Evolutionary conservation across 2,329 filamentous ascomycete genomes (phyloP).

Genomic region (Graphilbum fragrans): DNA sequence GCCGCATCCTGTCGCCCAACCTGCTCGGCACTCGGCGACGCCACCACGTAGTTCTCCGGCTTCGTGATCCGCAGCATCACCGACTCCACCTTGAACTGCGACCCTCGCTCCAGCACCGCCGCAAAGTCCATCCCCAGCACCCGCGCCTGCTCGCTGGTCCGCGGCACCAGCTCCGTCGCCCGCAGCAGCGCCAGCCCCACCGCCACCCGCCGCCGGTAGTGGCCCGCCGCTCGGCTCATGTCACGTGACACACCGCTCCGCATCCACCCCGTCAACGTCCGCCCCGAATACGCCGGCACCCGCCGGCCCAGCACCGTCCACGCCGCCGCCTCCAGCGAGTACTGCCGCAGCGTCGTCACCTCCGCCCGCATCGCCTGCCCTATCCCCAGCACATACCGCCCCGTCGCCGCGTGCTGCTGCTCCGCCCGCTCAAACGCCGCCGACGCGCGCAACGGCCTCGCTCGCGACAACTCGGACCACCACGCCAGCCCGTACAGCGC

Average conservation of each 20-base stretch:
- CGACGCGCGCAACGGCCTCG: constrained; percentile 23
- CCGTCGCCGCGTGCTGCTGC: constrained; percentile 47
- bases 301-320: constrained; percentile 82
- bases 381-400: constrained; percentile 91
- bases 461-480: constrained; percentile 81
- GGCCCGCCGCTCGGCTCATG: constrained; percentile 61
- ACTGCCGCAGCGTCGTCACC: constrained; percentile 81
- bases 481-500: constrained; percentile 78
- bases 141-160: constrained; percentile 89
- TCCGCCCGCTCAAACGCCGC: constrained; percentile 44
- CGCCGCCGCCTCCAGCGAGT: constrained; percentile 90
- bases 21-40: constrained; percentile 83
- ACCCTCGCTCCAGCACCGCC: constrained; percentile 87
- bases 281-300: constrained; percentile 77
- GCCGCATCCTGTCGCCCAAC: constrained; percentile 89
- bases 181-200: constrained; percentile 87
- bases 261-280: constrained; percentile 75
- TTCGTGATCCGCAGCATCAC: constrained; percentile 98
- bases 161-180: constrained; percentile 73
- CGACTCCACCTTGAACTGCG: constrained; percentile 97
- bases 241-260: constrained; percentile 54
- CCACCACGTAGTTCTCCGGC: constrained; percentile 82
- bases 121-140: constrained; percentile 93
- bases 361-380: constrained; percentile 96
- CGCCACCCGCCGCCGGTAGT: constrained; percentile 64